These are phyloP conservation scores for Thinopyrum elongatum DNA, from an alignment of 176 grass and related monocot species.

Conservation along the genomic window DNA sequence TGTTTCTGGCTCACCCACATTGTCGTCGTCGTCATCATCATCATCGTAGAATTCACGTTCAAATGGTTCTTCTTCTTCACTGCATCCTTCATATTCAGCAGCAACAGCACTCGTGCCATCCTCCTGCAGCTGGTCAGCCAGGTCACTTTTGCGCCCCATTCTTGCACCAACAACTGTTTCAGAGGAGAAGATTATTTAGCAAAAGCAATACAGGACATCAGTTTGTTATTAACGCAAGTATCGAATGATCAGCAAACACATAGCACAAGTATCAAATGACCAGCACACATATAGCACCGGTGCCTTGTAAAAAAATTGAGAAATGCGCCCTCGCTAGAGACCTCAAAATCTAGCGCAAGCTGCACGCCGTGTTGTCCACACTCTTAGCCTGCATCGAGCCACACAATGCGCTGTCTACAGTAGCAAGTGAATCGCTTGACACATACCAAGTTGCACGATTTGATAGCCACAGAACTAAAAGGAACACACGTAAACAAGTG, in stretches of 20 bases:
- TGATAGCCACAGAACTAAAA: neutral
- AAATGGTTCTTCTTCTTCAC: constrained; percentile 28
- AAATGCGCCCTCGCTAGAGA: neutral
- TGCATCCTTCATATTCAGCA: constrained; percentile 29
- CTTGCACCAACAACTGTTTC: neutral
- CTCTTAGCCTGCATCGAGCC: no score
- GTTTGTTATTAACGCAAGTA: neutral
- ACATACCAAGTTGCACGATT: neutral
- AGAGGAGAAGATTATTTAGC: constrained; percentile 20
- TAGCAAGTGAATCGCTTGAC: neutral
- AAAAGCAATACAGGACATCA: neutral
- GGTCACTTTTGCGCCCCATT: neutral
- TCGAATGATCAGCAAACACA: no score
- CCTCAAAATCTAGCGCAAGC: no score
- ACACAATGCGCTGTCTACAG: no score
- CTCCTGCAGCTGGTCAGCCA: neutral
- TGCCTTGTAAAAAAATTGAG: neutral
- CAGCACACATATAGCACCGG: neutral
- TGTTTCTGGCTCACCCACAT: constrained; percentile 5
- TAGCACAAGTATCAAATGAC: neutral
- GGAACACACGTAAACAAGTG: neutral
- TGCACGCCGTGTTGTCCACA: no score
- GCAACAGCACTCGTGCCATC: neutral
- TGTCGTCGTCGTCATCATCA: neutral
- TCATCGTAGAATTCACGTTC: constrained; percentile 30